Conservation (phyloP, 2,329 filamentous ascomycete genomes). For the Fusarium camptoceras region DNA sequence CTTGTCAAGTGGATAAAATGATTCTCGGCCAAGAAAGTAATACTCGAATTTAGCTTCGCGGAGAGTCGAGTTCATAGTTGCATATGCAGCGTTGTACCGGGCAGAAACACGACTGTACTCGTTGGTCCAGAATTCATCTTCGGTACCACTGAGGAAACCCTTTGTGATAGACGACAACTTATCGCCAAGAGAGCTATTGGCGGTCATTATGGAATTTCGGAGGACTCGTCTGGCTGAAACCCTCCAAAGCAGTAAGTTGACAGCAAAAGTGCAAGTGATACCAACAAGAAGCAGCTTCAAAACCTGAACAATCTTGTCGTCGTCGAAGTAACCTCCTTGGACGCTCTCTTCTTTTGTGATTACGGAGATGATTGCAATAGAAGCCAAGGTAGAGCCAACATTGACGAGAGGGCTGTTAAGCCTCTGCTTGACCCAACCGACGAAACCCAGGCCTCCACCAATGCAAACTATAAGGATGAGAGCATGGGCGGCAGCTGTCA, state of each 20-base stretch:
- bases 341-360: constrained; percentile 92
- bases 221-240: constrained; percentile 80
- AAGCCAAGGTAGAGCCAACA: constrained; percentile 85
- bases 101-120: constrained; percentile 72
- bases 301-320: constrained; percentile 83
- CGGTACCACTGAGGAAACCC: constrained; percentile 84
- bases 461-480: constrained; percentile 86
- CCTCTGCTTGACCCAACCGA: constrained; percentile 88
- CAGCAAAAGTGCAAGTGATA: constrained; percentile 75
- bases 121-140: constrained; percentile 77
- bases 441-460: constrained; percentile 85
- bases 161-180: constrained; percentile 85
- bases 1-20: constrained; percentile 81
- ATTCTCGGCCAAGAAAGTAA: constrained; percentile 82
- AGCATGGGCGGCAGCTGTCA: constrained; percentile 78
- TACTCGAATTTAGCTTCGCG: constrained; percentile 91
- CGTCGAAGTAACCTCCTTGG: constrained; percentile 82
- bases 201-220: constrained; percentile 76
- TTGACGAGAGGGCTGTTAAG: constrained; percentile 84
- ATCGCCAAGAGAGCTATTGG: constrained; percentile 80
- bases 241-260: constrained; percentile 83
- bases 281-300: constrained; percentile 87
- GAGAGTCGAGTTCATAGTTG: constrained; percentile 79
- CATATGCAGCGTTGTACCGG: constrained; percentile 75
- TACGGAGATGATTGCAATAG: constrained; percentile 88